These are phyloP conservation scores for Pyrrhoderma noxium DNA, from an alignment of 1,284 basidiomycete genomes.

Conservation along the genomic window DNA sequence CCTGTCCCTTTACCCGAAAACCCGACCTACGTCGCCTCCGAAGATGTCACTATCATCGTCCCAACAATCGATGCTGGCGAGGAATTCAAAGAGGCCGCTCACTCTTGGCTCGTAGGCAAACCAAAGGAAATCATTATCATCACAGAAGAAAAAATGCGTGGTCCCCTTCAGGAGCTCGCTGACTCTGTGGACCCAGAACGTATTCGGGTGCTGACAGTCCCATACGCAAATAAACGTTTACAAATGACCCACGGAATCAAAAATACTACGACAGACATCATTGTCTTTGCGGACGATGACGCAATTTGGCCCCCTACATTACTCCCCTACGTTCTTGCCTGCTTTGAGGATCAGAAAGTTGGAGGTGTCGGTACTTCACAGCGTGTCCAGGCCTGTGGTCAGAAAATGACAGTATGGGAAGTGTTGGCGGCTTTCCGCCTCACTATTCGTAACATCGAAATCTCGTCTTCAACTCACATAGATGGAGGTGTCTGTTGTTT, in stretches of 20 bases:
- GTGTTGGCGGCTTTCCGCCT: constrained; percentile 87
- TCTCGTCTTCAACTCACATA: constrained; percentile 81
- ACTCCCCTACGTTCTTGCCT: constrained; percentile 77
- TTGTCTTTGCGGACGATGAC: constrained; percentile 93
- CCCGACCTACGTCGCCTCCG: constrained; percentile 80
- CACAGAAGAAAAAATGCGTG: constrained; percentile 86
- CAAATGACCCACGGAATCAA: constrained; percentile 91
- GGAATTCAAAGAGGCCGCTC: constrained; percentile 88
- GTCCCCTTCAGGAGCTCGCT: constrained; percentile 80
- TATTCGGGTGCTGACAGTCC: constrained; percentile 84
- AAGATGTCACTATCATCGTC: constrained; percentile 93
- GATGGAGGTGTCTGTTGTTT: constrained; percentile 89
- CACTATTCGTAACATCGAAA: constrained; percentile 90
- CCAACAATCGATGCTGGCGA: constrained; percentile 92
- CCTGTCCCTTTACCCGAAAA: constrained; percentile 82
- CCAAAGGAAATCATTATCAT: constrained; percentile 92
- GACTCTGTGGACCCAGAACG: constrained; percentile 75
- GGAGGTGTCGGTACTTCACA: constrained; percentile 89
- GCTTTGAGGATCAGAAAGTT: constrained; percentile 89
- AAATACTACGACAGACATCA: constrained; percentile 85
- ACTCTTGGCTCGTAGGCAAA: constrained; percentile 83
- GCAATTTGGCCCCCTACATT: constrained; percentile 91
- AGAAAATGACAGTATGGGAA: constrained; percentile 86
- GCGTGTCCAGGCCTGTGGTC: constrained; percentile 74
- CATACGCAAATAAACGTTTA: constrained; percentile 86